phyloP scores from a whole-genome alignment of 1,139 yeast species.

The Hansenula lynferdii region DNA sequence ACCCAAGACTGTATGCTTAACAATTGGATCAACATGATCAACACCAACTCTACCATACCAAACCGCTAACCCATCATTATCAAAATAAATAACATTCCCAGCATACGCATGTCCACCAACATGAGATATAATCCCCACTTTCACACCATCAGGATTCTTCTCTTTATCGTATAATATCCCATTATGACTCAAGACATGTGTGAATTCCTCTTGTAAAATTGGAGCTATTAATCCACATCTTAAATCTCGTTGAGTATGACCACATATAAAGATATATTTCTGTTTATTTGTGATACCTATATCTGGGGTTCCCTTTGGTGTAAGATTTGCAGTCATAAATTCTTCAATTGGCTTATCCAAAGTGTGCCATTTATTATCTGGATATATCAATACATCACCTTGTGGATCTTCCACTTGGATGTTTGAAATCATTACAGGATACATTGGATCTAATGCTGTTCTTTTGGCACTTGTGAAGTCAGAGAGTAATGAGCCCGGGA shows the following conservation, averaged over 20 bases:
- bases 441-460: constrained; percentile 32
- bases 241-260: constrained; percentile 57
- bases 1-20: constrained; percentile 44
- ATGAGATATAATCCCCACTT: constrained; percentile 60
- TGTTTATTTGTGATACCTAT: constrained; percentile 11
- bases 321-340: constrained; percentile 40
- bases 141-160: constrained; percentile 26
- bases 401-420: constrained; percentile 19
- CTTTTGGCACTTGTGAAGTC: constrained; percentile 31
- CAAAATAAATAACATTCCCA: constrained; percentile 61
- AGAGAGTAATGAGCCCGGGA: constrained; percentile 38
- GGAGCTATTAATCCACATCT: constrained; percentile 70
- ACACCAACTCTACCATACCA: constrained; percentile 77
- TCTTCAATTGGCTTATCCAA: constrained; percentile 28
- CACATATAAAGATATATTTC: constrained; percentile 50
- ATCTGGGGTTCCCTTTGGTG: constrained; percentile 25
- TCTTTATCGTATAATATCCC: constrained; percentile 23
- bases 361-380: constrained; percentile 43
- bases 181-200: constrained; percentile 32
- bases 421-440: constrained; percentile 51
- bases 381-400: constrained; percentile 38
- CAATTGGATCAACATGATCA: constrained; percentile 60
- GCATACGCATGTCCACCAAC: constrained; percentile 80
- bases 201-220: constrained; percentile 45
- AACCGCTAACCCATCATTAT: constrained; percentile 35